Conservation (phyloP, 805 yeast genomes). For the Candida arabinofermentans region DNA sequence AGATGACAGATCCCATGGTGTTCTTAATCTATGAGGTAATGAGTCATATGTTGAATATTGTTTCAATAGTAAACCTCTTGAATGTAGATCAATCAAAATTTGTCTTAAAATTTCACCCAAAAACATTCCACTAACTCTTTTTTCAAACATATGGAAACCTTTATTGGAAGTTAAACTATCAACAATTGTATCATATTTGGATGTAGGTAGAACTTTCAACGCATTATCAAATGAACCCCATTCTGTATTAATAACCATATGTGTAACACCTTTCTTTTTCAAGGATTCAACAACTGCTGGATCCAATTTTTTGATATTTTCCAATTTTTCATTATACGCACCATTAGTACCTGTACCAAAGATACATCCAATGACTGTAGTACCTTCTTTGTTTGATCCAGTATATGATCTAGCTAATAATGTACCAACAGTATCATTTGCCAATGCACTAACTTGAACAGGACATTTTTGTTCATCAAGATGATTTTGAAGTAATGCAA, state of each 20-base stretch:
- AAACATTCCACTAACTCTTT: constrained; percentile 89
- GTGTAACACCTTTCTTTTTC: constrained; percentile 43
- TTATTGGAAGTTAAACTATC: constrained; percentile 75
- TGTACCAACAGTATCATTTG: constrained; percentile 96
- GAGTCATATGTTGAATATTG: constrained; percentile 42
- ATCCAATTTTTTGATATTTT: constrained; percentile 71
- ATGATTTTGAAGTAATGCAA: constrained; percentile 63
- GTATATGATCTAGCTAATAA: constrained; percentile 83
- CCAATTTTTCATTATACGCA: constrained; percentile 79
- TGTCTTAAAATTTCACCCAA: constrained; percentile 86
- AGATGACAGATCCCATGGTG: constrained; percentile 75
- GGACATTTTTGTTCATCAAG: constrained; percentile 57
- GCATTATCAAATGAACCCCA: constrained; percentile 98
- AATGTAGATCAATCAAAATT: constrained; percentile 63
- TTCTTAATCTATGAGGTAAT: constrained; percentile 60
- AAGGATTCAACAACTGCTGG: constrained; percentile 36
- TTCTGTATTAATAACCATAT: constrained; percentile 92
- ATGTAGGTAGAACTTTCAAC: constrained; percentile 67
- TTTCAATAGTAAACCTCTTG: constrained; percentile 52
- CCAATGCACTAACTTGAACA: constrained; percentile 77
- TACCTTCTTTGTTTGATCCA: constrained; percentile 58
- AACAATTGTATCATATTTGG: constrained; percentile 69
- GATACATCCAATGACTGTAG: constrained; percentile 82
- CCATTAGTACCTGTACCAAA: constrained; percentile 99
- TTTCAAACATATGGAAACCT: constrained; percentile 89